Conservation (phyloP, 2,329 filamentous ascomycete genomes). For the Parafenestella ontariensis region DNA sequence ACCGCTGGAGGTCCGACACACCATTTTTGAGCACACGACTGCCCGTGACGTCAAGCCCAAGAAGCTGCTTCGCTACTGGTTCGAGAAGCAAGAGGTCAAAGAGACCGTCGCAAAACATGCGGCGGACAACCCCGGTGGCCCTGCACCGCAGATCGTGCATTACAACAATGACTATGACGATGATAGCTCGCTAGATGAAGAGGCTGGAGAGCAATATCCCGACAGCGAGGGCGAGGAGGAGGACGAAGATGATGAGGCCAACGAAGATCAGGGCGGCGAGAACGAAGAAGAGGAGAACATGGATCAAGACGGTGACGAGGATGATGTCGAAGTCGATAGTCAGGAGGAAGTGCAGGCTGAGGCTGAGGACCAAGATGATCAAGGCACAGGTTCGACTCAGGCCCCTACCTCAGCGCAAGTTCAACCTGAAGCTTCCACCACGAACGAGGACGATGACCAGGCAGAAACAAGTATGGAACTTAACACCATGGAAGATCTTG, state of each 20-base stretch:
- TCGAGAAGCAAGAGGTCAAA: slow-evolving; percentile 43
- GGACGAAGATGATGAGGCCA: slow-evolving; percentile 10
- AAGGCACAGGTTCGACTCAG: background rate
- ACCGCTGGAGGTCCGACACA: slow-evolving; percentile 43
- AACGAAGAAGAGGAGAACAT: slow-evolving; percentile 3
- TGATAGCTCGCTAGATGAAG: slow-evolving; percentile 8
- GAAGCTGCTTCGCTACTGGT: slow-evolving; percentile 42
- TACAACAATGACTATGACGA: slow-evolving; percentile 15
- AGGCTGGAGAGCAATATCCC: slow-evolving; percentile 10
- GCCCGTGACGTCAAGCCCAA: slow-evolving; percentile 24
- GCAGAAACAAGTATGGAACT: slow-evolving; percentile 1
- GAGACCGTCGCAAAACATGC: slow-evolving; percentile 18
- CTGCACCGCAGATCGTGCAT: slow-evolving; percentile 14
- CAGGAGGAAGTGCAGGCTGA: slow-evolving; percentile 8
- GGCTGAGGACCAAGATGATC: background rate
- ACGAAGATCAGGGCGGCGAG: slow-evolving; percentile 10
- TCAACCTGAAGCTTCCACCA: background rate
- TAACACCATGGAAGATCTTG: slow-evolving; percentile 1
- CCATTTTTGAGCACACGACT: slow-evolving; percentile 34
- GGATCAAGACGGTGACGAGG: slow-evolving; percentile 7
- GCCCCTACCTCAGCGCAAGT: background rate
- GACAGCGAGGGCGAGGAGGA: slow-evolving; percentile 8
- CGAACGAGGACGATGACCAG: background rate
- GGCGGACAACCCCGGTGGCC: slow-evolving; percentile 15
- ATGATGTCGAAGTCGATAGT: slow-evolving; percentile 8